Evolutionary conservation across 1,139 yeast species (phyloP).

Genomic region (Hemisphaericaspora xylanilytica): DNA sequence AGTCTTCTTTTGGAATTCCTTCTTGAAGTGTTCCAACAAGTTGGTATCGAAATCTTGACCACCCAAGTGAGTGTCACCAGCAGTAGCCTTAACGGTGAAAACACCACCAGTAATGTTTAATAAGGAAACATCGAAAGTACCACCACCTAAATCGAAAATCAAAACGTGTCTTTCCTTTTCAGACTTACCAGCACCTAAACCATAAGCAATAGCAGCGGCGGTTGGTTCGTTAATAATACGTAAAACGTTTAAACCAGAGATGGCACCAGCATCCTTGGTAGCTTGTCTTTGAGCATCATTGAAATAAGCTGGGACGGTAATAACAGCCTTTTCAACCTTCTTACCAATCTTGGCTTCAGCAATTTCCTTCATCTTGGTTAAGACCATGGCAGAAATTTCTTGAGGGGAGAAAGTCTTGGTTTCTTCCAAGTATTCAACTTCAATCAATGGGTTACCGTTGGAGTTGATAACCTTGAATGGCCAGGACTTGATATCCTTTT

Average conservation of each 20-base stretch:
- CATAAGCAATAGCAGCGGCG: slow-evolving; percentile 98
- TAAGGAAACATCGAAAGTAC: slow-evolving; percentile 97
- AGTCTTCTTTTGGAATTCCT: slow-evolving; percentile 96
- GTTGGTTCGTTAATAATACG: slow-evolving; percentile 98
- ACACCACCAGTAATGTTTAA: slow-evolving; percentile 98
- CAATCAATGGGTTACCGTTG: slow-evolving; percentile 85
- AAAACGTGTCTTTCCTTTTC: slow-evolving; percentile 86
- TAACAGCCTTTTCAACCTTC: slow-evolving; percentile 91
- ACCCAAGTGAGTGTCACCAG: slow-evolving; percentile 99
- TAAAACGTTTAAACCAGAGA: slow-evolving; percentile 93
- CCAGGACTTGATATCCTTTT: slow-evolving; percentile 95
- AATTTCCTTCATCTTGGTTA: slow-evolving; percentile 96
- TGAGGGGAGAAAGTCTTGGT: slow-evolving; percentile 94
- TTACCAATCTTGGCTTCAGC: slow-evolving; percentile 95
- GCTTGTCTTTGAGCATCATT: slow-evolving; percentile 98
- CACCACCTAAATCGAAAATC: slow-evolving; percentile 97
- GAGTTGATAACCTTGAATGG: slow-evolving; percentile 91
- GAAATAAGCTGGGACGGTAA: slow-evolving; percentile 96
- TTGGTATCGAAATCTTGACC: slow-evolving; percentile 99
- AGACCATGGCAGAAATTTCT: slow-evolving; percentile 95
- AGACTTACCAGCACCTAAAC: slow-evolving; percentile 92
- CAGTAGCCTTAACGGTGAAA: slow-evolving; percentile 98
- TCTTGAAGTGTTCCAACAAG: slow-evolving; percentile 90
- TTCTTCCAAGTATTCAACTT: slow-evolving; percentile 93
- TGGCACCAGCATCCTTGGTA: slow-evolving; percentile 98